Evolutionary conservation across 2,329 filamentous ascomycete genomes (phyloP), one percentile per base, ranked within the genome.

Genomic region (Penicillium sp.): DNA sequence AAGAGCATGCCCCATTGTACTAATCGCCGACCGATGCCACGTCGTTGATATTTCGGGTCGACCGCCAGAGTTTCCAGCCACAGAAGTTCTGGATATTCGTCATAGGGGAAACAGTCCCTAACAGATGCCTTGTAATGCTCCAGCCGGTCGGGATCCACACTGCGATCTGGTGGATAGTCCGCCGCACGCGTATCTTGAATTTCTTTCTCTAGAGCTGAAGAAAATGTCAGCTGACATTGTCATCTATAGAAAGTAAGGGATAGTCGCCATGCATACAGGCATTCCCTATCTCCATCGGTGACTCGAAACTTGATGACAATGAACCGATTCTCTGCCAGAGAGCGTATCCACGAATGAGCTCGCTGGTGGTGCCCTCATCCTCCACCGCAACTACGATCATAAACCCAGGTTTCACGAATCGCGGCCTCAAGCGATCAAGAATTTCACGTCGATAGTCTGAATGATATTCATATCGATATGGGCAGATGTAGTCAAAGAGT

Each of bases 1-100:
- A 52, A 54, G 31, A 56, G 46, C 12, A 59, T 18, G 9, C 53
- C 53, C 55, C 45, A 56, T 34, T 53, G 41, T 7, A 62, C 46
- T 14, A 62, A 52, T 16, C 42, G 41, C 22, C 38, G 49, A 30
- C 56, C 58, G 13, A 58, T 46, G 2, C 56, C 59, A 12, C 42
- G 41, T 18, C 49, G 48, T 11, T 58, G 51, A 33, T 48, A 43
- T 6, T 10, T 33, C 9, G 56, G 54, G 28, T 53, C 30, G 11
- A 62, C 53, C 3, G 50, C 60, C 11, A 59, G 31, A 10, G 44
- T 48, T 9, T 13, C 18, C 18, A 59, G 57, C 34, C 44, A 55
- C 53, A 50, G 57, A 13, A 53, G 19, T 3, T 54, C 35, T 3
- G 46, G 46, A 30, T 27, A 41, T 5, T n/a, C 19, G 8, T 28